Percentiles rank a stretch among this genome's conserved stretches.
Evolutionary conservation across 2,329 filamentous ascomycete genomes (phyloP).

Genomic region (Erysiphe pulchra): DNA sequence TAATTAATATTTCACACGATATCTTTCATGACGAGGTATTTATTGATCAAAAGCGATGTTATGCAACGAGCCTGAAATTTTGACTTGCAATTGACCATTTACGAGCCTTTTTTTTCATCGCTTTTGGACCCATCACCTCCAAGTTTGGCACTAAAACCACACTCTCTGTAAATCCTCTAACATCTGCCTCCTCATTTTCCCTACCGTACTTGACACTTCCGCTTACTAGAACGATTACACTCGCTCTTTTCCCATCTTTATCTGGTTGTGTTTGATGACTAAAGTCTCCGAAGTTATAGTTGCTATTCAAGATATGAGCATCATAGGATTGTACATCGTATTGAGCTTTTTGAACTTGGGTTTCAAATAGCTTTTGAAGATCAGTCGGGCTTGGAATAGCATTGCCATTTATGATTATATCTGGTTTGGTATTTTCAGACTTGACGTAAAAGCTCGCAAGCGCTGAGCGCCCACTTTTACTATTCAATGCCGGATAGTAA

Average conservation of each 20-base stretch:
- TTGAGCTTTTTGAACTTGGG: constrained; percentile 29
- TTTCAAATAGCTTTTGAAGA: constrained; percentile 42
- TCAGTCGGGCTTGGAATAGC: constrained; percentile 32
- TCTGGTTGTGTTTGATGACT: constrained; percentile 17
- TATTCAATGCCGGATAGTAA: constrained; percentile 53
- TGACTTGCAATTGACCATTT: constrained; percentile 46
- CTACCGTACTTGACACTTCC: constrained; percentile 44
- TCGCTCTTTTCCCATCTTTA: constrained; percentile 33
- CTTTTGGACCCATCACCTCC: constrained; percentile 27
- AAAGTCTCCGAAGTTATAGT: constrained; percentile 31
- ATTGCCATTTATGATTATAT: constrained; percentile 62
- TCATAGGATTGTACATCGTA: constrained; percentile 59
- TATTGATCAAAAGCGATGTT: constrained; percentile 9
- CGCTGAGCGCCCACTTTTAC: constrained; percentile 19
- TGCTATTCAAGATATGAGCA: constrained; percentile 50
- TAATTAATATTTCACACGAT: too few relatives aligned
- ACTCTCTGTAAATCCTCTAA: constrained; percentile 52
- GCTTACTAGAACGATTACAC: constrained; percentile 46
- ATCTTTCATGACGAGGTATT: too few relatives aligned
- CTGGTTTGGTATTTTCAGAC: constrained; percentile 27
- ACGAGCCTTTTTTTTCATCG: constrained; percentile 22
- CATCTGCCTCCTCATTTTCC: constrained; percentile 24
- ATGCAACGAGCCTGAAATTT: constrained; percentile 30
- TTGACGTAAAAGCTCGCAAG: constrained; percentile 46
- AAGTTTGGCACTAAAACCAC: constrained; percentile 61